Base-by-base conservation (phyloP, 495 filamentous ascomycete species). In the Neurospora sp. region DNA sequence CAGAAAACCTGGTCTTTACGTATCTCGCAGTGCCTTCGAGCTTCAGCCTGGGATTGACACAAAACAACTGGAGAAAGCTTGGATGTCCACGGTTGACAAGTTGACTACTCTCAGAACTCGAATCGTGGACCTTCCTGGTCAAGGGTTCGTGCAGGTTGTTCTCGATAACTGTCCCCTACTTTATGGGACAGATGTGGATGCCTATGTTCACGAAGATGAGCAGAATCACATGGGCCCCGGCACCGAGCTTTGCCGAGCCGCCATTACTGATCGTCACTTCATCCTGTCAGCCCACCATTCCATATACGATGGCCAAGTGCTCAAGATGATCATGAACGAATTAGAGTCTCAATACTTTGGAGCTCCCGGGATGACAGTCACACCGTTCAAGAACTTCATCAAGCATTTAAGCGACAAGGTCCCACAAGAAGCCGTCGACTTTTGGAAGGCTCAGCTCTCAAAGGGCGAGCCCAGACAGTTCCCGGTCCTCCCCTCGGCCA, bases 231-330 rank as follows among this genome's bases (percentile, higher is more conserved):
- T 44, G 42, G 42, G 42, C 2, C 42, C 42, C 6, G 42, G 42
- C 6, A 44, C 42, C 42, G 42, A 46, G 0, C 74, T 84, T 0
- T 73, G 77, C 20, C 71, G 76, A 35, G 80, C 76, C 40, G 72
- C 79, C 7, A 73, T 82, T 20, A 73, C 77, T 20, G 20, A 41
- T 11, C 72, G 46, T 20, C 18, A 40, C 11, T 66, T 83, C 69
- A 87, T 90, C 78, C 81, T 89, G 84, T 88, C 87, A 14, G 82
- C 88, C 6, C 89, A 92, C 72, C 90, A 92, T 74, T 85, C 87
- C 1, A 77, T 92, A 4, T 92, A 90, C 76, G 90, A 92, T 72
- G 89, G 89, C 38, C 91, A 88, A 88, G 87, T 84, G 16, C 79
- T 87, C 69, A 79, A 81, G 3, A 72, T 88, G 12, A 31, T 77